Evolutionary conservation across 2,329 filamentous ascomycete species (phyloP), one percentile per base, ranked within the genome.

Genomic region (Hymenoscyphus repandus): DNA sequence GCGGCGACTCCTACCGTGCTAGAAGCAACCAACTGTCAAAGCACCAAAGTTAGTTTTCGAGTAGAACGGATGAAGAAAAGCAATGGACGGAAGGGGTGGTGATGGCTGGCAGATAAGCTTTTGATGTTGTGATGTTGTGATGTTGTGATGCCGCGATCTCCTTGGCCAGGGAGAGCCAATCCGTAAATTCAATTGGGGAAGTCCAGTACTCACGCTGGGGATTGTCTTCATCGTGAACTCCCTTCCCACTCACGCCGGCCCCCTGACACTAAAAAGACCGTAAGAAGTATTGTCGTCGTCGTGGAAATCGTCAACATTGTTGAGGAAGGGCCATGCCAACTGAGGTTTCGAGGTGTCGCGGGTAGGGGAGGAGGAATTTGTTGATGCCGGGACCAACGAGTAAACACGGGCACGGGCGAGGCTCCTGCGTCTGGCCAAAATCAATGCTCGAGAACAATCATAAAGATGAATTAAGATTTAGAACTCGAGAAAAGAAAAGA

Each of bases 1-100:
- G 62, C 64, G 48, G 65, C 66, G 51, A 66, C 57, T 34, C 64
- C 66, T 40, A 68, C 64, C 27, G 65, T 67, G 58, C 65, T 67
- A 46, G 64, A 64, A 30, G 65, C 66, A 57, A 68, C 60, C 51
- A 68, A 64, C 66, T 68, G 52, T 51, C 46, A 31, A 49, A 50
- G 43, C 41, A 31, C 44, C 33, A 50, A 49, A 36, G 22, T 53
- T 47, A 46, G 36, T 15, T 36, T n/a, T 36, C 18, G n/a, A 20
- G 20, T 1, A 30, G 20, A 11, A 39, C 11, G 9, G 20, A 30
- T 33, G 22, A 32, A 20, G 38, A 34, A n/a, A 44, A 33, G 20
- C 30, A 22, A 36, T 36, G 17, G 11, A 17, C 5, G 18, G 32
- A 17, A 33, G 11, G 17, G 22, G 30, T 20, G 22, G 41, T 43